phyloP scores from a whole-genome alignment of 202 grass and related monocot genomes.

The Digitaria exilis region DNA sequence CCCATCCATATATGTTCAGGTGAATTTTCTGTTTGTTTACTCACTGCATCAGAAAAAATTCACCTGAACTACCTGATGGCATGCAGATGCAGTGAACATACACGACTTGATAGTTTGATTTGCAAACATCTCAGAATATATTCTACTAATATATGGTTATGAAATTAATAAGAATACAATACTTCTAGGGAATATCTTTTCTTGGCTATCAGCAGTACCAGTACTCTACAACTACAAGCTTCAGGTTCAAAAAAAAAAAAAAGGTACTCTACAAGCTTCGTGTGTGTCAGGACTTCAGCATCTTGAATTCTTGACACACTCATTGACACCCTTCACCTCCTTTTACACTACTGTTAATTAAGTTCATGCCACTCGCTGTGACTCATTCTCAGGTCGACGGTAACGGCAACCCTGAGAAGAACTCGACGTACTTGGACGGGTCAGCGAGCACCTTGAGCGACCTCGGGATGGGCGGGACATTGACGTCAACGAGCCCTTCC shows the following conservation, averaged over 20 bases:
- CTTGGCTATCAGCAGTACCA: background rate
- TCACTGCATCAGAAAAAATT: background rate
- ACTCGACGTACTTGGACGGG: slow-evolving; percentile 49
- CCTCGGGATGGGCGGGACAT: slow-evolving; percentile 57
- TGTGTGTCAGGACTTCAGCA: background rate
- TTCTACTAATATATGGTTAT: background rate
- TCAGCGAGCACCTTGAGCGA: slow-evolving; percentile 50
- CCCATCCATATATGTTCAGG: too few species aligned
- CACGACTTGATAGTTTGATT: too few species aligned
- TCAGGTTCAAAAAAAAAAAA: too few species aligned
- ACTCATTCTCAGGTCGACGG: slow-evolving; percentile 25
- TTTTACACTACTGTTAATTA: background rate
- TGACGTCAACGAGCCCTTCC: slow-evolving; percentile 50
- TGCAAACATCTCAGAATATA: too few species aligned
- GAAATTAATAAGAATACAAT: background rate
- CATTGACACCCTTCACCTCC: background rate
- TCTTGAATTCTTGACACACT: background rate
- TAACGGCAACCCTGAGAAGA: slow-evolving; percentile 55
- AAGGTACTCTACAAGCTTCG: background rate
- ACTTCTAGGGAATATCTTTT: background rate
- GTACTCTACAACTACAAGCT: too few species aligned
- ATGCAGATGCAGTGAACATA: too few species aligned
- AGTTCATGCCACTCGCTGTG: background rate
- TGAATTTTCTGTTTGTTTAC: too few species aligned
- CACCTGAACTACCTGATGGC: background rate